Base-by-base conservation (phyloP, 192 early-diverging fungal genomes). In the Backusella tarrabulga region DNA sequence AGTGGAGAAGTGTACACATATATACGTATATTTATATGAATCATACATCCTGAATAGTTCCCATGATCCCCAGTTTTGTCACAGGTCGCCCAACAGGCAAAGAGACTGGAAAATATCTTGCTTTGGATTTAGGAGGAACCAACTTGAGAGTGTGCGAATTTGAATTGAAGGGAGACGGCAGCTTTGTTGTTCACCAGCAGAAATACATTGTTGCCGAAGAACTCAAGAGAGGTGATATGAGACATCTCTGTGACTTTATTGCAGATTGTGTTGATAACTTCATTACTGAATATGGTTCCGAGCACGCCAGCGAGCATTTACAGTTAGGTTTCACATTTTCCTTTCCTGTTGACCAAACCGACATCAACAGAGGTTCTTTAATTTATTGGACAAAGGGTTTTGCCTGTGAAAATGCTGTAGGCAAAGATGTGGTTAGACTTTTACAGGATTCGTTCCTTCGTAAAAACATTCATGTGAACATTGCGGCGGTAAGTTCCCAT, bases 301-400 rank as follows among this genome's bases (percentile, higher is more conserved):
- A 93, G 34, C 80, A 86, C 35, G 67, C 89, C 11, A 63, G 73
- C 2, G 66, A 54, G 9, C 54, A 81, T 69, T 21, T 81, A 81
- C 69, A 88, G 82, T 85, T 93, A n/a, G 97, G 97, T 19, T 99
- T 96, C 81, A 99, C 97, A 8, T 99, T 99, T 83, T 95, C 93
- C 29, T 99, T 98, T 83, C 95, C 97, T 34, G 92, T 98, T 78
- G 82, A 89, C 60, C 97, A 99, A 82, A 93, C 90, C 2, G 83
- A 87, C 67, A 90, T 95, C 68, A 84, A 91, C 68, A 87, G 90
- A 8, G 93, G 93, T 26, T 89, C 83, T 34, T 80, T 95, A 69
- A 87, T 91, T 34, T 76, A 84, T 72, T 95, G 93, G 93, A 97
- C 95, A 81, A 99, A 99, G 87, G 96, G 97, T 23, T 98, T 97